phyloP scores from a whole-genome alignment of 1,284 basidiomycete species.

The Leccinum pachyderme region DNA sequence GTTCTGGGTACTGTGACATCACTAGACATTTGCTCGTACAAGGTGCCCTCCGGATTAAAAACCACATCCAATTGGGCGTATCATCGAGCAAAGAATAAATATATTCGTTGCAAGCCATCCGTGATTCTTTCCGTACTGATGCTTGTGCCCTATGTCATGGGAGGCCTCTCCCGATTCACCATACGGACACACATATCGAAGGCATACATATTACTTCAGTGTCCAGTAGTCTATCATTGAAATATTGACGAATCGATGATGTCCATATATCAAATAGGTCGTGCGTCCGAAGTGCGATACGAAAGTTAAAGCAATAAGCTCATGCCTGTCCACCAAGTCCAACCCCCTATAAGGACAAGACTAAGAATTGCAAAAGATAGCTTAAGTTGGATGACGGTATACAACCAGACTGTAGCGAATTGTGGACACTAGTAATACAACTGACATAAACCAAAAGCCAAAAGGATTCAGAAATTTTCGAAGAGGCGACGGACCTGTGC shows the following conservation, averaged over 20 bases:
- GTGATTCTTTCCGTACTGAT: not conserved
- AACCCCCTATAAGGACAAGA: conserved; percentile 51
- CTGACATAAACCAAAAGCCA: conserved; percentile 6
- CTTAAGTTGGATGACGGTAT: conserved; percentile 64
- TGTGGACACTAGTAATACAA: conserved; percentile 58
- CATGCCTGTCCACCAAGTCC: conserved; percentile 60
- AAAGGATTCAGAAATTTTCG: not conserved
- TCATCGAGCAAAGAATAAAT: conserved; percentile 67
- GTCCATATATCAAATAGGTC: not conserved
- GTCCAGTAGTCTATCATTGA: not conserved
- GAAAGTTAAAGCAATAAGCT: conserved; percentile 39
- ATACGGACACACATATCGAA: conserved; percentile 3
- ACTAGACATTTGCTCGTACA: conserved; percentile 57
- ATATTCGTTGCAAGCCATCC: not conserved
- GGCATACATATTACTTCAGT: conserved; percentile 15
- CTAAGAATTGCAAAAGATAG: conserved; percentile 59
- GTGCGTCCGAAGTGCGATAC: not conserved
- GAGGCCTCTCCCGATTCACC: not conserved
- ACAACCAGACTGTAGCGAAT: conserved; percentile 73
- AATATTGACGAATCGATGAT: not conserved
- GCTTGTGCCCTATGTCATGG: conserved; percentile 3
- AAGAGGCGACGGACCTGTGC: conserved; percentile 51
- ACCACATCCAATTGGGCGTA: conserved; percentile 70
- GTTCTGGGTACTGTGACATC: not conserved
- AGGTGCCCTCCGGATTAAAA: conserved; percentile 76